A percentile compares a stretch with the other conserved stretches of the same genome.
These are phyloP conservation scores for Candida dendrica DNA, from an alignment of 805 yeast species.

Conservation along the genomic window DNA sequence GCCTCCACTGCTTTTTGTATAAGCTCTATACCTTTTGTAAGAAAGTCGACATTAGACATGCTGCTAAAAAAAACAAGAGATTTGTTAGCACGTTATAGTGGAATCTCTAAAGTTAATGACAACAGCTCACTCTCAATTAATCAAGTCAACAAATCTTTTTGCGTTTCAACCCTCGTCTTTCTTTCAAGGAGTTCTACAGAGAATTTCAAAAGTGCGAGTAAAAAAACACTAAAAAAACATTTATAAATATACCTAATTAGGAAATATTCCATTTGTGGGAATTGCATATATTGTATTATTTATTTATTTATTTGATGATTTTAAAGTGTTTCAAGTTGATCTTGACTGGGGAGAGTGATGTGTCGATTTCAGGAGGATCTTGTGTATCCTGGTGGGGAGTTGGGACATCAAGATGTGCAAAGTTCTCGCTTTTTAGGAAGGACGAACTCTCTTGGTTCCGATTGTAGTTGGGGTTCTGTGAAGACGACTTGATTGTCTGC, in stretches of 20 bases:
- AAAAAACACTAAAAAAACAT: not conserved
- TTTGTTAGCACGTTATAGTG: too few relatives aligned
- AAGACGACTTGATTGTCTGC: not conserved
- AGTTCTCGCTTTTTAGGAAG: conserved; percentile 9
- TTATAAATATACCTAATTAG: not conserved
- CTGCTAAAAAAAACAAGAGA: too few relatives aligned
- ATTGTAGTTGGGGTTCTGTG: not conserved
- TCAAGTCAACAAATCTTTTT: too few relatives aligned
- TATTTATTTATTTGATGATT: not conserved
- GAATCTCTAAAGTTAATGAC: too few relatives aligned
- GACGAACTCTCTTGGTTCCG: not conserved
- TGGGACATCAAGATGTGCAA: conserved; percentile 6
- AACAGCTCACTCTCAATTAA: too few relatives aligned
- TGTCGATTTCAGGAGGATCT: not conserved
- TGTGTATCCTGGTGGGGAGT: not conserved
- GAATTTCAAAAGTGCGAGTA: not conserved
- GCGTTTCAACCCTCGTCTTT: not conserved
- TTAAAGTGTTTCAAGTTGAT: not conserved
- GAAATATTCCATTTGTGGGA: not conserved
- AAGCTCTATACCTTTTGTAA: conserved; percentile 89
- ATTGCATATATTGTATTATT: not conserved
- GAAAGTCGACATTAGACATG: conserved; percentile 60
- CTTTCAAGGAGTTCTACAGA: not conserved
- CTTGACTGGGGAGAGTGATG: not conserved
- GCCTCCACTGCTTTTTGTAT: conserved; percentile 94